Base-by-base conservation (phyloP, 352 stramenopile species). In the Phytophthora pseudosyringae region DNA sequence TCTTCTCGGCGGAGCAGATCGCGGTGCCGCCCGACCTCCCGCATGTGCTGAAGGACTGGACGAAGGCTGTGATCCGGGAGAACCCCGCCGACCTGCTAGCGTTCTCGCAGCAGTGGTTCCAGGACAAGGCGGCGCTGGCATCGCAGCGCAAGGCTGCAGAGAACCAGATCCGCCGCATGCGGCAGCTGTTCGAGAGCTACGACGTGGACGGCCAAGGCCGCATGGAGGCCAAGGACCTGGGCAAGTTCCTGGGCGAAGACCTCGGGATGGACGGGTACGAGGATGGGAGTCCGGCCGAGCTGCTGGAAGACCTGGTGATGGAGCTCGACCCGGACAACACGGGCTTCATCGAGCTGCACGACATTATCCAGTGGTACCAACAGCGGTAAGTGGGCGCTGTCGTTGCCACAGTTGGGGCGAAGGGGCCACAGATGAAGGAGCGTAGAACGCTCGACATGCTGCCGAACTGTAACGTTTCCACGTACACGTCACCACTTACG, bases 1-100 rank as follows among this genome's bases (percentile, higher is more conserved):
- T 98, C 46, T 98, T 97, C 64, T 93, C 80, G 43, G 91, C 91
- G 8, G 91, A 98, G 73, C 92, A 98, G 66, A 97, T 97, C 63
- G 87, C 81, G 0, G 90, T 97, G 68, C 84, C 88, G 8, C 78
- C 88, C 0, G 92, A 97, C 38, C 76, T 98, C 11, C 90, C 91
- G 26, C 65, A 79, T 5, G 77, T 97, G 46, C 71, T 97, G 33
- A 97, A 97, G 64, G 88, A 97, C 57, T 97, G 91, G 83, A 93
- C 91, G 5, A 98, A 97, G 74, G 88, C 83, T 3, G 81, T 97
- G 63, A 95, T 97, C 49, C 78, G 81, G 2, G 81, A 85, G 35
- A 83, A 91, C 41, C 89, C 91, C 1, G 58, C 73, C 1, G 82
- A 98, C 64, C 32, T 97, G 62, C 35, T 93, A 29, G 49, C 64